Base-by-base conservation (phyloP, 192 early-diverging fungal species). In the Coemansia reversa region DNA sequence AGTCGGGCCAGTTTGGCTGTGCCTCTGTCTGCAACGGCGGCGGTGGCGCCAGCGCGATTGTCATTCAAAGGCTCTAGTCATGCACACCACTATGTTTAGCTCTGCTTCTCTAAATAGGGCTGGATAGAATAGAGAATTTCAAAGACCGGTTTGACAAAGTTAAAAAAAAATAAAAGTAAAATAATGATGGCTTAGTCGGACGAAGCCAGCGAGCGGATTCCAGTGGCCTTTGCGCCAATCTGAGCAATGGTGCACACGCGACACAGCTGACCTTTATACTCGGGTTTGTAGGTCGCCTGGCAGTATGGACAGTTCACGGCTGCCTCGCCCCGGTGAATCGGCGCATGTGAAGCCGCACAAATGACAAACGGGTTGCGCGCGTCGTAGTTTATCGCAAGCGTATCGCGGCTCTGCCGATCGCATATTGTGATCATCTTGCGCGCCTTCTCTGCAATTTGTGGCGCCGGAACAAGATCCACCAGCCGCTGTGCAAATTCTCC, bases 361-460 rank as follows among this genome's bases (percentile, higher is more conserved):
- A 95, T 78, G 3, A 89, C 88, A 71, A 97, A 96, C 57, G 96
- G 94, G 71, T 95, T 98, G 84, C 91, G 94, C 71, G 93, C 92
- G 70, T 96, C 94, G 73, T 98, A 99, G 48, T 94, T 88, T 19
- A 99, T 72, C 20, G 84, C 63, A 25, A 95, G 84, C 67, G 88
- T 88, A 77, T 97, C 92, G 20, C 85, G 83, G 54, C 90, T 89
- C 58, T 86, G 91, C 29, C 86, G 88, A 69, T 94, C 91, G 63
- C 88, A 89, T 23, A 86, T 84, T 7, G 86, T 79, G 59, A 90
- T 86, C 62, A 93, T 87, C 83, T 88, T 86, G 53, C 88, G 88
- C 1, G 92, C 92, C 85, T 93, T 87, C 29, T 90, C 88, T 1
- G 88, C 93, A 23, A 91, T 88, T 57, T 82, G 72, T 18, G 85